Evolutionary conservation across 1,284 basidiomycete genomes (phyloP), one percentile per base, ranked within the genome.

Genomic region (Pseudozyma flocculosa): DNA sequence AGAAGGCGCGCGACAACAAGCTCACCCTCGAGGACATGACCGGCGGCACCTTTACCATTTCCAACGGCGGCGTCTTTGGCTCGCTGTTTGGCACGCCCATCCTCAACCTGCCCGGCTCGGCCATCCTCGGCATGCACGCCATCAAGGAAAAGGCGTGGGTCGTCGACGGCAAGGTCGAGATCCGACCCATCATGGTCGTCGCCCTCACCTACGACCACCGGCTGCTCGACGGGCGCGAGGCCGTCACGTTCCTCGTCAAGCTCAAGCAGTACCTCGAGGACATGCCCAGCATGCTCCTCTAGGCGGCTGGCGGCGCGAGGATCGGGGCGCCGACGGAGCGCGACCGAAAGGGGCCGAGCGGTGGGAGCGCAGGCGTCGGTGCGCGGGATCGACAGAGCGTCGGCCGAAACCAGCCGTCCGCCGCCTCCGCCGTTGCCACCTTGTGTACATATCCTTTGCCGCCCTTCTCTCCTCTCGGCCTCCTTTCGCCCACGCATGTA

Each of bases 31-130:
- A 98, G 54, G 79, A 80, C 66, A 80, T 80, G 94, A 84, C 90
- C 40, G 95, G 94, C 50, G 93, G 94, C 47, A 88, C 90, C 21
- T 97, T 98, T 84, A 98, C 94, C 72, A 97, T 98, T 80, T 97
- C 94, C 49, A 98, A 98, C 79, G 95, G 95, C 45, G 95, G 94
- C 73, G 94, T 98, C 77, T 98, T 98, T 75, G 94, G 94, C 50
- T 95, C 92, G 48, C 83, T 97, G 43, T 96, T 88, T 78, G 94
- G 94, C 46, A 98, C 94, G 34, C 94, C 94, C 22, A 78, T 81
- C 79, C 93, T 98, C 82, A 98, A 97, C 83, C 82, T 94, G 52
- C 94, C 94, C 19, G 94, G 97, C 79, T 83, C 91, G 40, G 94
- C 92, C 53, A 93, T 97, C 19, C 84, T 97, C 53, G 88, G 90